Evolutionary conservation across 1,139 yeast genomes (phyloP).

Genomic region (Pneumocystis sp.): DNA sequence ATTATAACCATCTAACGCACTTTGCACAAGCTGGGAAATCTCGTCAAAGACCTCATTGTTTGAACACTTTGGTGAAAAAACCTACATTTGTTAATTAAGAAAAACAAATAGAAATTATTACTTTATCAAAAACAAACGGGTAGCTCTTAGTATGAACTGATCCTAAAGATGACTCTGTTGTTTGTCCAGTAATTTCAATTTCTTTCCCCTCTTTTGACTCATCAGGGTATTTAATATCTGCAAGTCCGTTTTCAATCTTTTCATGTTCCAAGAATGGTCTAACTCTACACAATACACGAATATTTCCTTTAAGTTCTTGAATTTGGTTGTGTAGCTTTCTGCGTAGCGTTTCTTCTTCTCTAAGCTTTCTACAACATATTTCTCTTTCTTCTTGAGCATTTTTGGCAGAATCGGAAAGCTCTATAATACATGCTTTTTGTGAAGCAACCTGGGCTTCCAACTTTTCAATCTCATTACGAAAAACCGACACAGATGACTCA

Average conservation of each 20-base stretch:
- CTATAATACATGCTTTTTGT: slow-evolving; percentile 13
- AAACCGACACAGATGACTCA: slow-evolving; percentile 12
- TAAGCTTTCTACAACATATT: slow-evolving; percentile 15
- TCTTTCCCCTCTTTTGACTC: slow-evolving; percentile 43
- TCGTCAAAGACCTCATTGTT: slow-evolving; percentile 67
- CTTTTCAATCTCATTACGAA: slow-evolving; percentile 13
- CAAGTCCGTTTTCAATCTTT: slow-evolving; percentile 18
- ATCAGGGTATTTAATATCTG: slow-evolving; percentile 35
- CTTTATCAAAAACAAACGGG: slow-evolving; percentile 49
- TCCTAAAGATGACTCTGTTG: slow-evolving; percentile 19
- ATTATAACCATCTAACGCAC: slow-evolving; percentile 78
- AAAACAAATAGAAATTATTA: background rate
- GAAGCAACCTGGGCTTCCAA: slow-evolving; percentile 11
- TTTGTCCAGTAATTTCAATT: slow-evolving; percentile 18
- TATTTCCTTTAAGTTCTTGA: slow-evolving; percentile 83
- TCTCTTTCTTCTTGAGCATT: slow-evolving; percentile 12
- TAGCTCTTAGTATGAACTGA: slow-evolving; percentile 23
- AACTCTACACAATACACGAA: slow-evolving; percentile 77
- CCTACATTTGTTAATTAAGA: slow-evolving; percentile 25
- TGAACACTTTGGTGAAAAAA: slow-evolving; percentile 41
- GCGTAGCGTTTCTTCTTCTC: slow-evolving; percentile 39
- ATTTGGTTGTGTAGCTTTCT: slow-evolving; percentile 58
- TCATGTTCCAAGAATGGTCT: slow-evolving; percentile 38
- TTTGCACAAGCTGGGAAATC: slow-evolving; percentile 72
- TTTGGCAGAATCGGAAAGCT: background rate